A percentile compares a stretch with the other conserved stretches of the same genome.
Conservation (phyloP, 1,139 yeast species). For the Nakaseomyces nivariensis region DNA sequence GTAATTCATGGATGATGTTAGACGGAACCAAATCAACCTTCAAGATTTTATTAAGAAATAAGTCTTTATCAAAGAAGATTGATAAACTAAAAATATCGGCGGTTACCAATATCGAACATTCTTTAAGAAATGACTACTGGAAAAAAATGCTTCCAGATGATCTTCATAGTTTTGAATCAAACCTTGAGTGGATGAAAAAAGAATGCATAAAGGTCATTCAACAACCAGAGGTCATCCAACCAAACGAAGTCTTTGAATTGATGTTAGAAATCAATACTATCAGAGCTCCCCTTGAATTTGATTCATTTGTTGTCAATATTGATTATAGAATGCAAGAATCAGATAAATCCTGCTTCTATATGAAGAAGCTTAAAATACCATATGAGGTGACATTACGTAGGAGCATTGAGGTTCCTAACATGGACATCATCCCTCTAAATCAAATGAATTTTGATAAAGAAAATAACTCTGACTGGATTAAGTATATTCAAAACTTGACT, state of each 20-base stretch:
- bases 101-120: slow-evolving; percentile 20
- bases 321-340: slow-evolving; percentile 22
- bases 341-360: slow-evolving; percentile 20
- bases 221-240: slow-evolving; percentile 15
- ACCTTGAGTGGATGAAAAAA: slow-evolving; percentile 17
- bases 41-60: slow-evolving; percentile 46
- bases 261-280: slow-evolving; percentile 38
- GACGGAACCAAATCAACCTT: slow-evolving; percentile 64
- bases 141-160: slow-evolving; percentile 22
- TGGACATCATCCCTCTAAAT: slow-evolving; percentile 25
- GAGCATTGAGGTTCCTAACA: slow-evolving; percentile 26
- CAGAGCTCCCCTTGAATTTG: slow-evolving; percentile 29
- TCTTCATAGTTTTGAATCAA: slow-evolving; percentile 19
- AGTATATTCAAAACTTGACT: slow-evolving; percentile 9
- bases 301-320: slow-evolving; percentile 19
- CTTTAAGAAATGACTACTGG: slow-evolving; percentile 25
- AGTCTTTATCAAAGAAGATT: slow-evolving; percentile 20
- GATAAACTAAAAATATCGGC: slow-evolving; percentile 20
- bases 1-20: slow-evolving; percentile 42
- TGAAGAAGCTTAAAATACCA: slow-evolving; percentile 20
- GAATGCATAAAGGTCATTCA: slow-evolving; percentile 15
- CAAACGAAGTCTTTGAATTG: slow-evolving; percentile 30
- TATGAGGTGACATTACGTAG: slow-evolving; percentile 31
- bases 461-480: slow-evolving; percentile 18
- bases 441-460: slow-evolving; percentile 12